phyloP scores from a whole-genome alignment of 1,139 yeast genomes.

The Debaryomycetaceae sp. region DNA sequence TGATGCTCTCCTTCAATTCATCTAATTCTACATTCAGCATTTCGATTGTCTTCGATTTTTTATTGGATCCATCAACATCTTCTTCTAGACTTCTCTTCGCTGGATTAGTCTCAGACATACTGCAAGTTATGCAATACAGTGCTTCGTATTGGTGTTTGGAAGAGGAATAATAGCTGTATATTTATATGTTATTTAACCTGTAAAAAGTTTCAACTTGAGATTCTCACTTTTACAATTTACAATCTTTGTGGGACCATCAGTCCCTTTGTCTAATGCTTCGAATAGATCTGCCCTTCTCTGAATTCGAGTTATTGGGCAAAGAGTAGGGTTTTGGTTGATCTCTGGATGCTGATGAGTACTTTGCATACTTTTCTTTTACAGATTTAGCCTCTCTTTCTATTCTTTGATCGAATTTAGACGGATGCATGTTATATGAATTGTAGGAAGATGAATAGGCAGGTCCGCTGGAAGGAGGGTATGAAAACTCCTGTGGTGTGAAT shows the following conservation, averaged over 20 bases:
- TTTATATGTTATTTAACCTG: constrained; percentile 1
- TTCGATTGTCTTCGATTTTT: constrained; percentile 9
- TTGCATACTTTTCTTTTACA: constrained; percentile 32
- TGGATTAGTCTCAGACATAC: constrained; percentile 16
- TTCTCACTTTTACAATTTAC: constrained; percentile 2
- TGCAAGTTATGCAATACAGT: background rate
- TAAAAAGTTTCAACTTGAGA: background rate
- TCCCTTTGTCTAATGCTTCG: constrained; percentile 21
- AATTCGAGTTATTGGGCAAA: constrained; percentile 9
- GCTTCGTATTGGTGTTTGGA: background rate
- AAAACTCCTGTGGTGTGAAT: background rate
- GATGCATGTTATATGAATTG: background rate
- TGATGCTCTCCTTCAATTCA: constrained; percentile 14
- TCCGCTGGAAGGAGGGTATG: constrained; percentile 1
- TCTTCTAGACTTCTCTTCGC: constrained; percentile 19
- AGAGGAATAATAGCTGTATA: background rate
- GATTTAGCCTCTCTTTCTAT: constrained; percentile 11
- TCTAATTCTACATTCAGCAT: constrained; percentile 8
- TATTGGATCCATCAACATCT: constrained; percentile 8
- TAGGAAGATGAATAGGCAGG: background rate
- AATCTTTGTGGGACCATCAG: constrained; percentile 1
- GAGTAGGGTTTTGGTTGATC: constrained; percentile 1
- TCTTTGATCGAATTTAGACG: constrained; percentile 1
- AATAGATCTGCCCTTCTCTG: constrained; percentile 16
- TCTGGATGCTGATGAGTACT: constrained; percentile 16